phyloP scores from a whole-genome alignment of 805 yeast species.

The Hanseniaspora hatyaiensis region DNA sequence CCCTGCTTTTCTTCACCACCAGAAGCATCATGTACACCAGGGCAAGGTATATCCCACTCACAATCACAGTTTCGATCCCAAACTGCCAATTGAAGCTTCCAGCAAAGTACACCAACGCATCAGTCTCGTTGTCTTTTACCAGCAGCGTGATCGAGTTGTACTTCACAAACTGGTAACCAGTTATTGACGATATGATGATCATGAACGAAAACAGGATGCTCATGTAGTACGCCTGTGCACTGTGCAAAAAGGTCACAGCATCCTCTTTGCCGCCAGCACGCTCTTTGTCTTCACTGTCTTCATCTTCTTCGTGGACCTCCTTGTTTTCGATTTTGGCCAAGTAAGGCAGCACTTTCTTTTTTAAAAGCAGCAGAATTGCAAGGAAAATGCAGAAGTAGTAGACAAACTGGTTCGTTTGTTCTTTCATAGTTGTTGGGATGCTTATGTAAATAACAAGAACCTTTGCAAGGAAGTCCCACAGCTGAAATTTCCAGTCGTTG shows the following conservation, averaged over 20 bases:
- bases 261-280: too few species aligned
- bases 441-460: neutral
- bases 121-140: conserved; percentile 37
- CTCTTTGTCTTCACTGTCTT: neutral
- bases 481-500: conserved; percentile 11
- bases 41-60: conserved; percentile 39
- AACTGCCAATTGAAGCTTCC: conserved; percentile 61
- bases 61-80: conserved; percentile 52
- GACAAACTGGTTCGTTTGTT: conserved; percentile 33
- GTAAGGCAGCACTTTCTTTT: conserved; percentile 34
- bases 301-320: conserved; percentile 20
- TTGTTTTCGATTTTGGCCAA: conserved; percentile 21
- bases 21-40: conserved; percentile 35
- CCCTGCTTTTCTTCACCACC: conserved; percentile 33
- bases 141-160: conserved; percentile 54
- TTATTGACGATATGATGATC: conserved; percentile 32
- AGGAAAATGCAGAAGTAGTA: conserved; percentile 39
- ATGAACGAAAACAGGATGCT: conserved; percentile 21
- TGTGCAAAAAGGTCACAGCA: too few species aligned
- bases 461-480: conserved; percentile 15
- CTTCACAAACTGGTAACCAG: conserved; percentile 56
- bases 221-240: neutral
- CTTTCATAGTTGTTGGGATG: conserved; percentile 19
- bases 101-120: conserved; percentile 44
- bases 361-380: conserved; percentile 35